These are phyloP conservation scores for Pythium plurisporium DNA, from an alignment of 352 stramenopile genomes.

Conservation along the genomic window DNA sequence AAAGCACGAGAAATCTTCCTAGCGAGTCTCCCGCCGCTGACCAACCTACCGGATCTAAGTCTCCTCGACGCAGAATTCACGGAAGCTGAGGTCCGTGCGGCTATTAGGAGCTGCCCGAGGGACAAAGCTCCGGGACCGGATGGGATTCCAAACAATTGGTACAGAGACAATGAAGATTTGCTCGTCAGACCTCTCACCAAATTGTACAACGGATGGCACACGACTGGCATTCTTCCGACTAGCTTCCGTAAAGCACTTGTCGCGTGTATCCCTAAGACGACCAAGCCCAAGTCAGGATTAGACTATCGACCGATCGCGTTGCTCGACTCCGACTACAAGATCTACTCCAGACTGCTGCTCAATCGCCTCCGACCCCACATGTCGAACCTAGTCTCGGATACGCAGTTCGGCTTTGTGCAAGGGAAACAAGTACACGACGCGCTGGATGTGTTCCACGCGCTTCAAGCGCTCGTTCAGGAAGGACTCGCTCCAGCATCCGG, in stretches of 20 bases:
- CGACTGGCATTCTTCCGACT: neutral
- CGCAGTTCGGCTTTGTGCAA: neutral
- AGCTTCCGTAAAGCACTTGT: conserved; percentile 4
- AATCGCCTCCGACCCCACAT: neutral
- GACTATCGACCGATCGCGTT: neutral
- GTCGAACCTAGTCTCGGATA: neutral
- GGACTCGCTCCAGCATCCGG: neutral
- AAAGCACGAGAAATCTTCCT: neutral
- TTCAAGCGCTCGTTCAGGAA: neutral
- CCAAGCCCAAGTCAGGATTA: neutral
- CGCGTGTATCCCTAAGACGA: neutral
- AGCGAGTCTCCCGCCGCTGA: neutral
- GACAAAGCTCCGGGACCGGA: conserved; percentile 4
- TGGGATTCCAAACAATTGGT: conserved; percentile 14
- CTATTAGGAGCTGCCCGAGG: neutral
- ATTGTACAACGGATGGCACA: conserved; percentile 2
- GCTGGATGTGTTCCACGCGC: neutral
- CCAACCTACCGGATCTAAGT: neutral
- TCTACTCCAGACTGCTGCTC: neutral
- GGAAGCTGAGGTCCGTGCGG: neutral
- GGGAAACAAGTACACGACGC: neutral
- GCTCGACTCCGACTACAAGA: neutral
- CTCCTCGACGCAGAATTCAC: conserved; percentile 1
- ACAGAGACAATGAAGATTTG: conserved; percentile 2
- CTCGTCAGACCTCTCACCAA: neutral